Evolutionary conservation across 352 stramenopile genomes (phyloP).

Genomic region (Elongisporangium prolatum): DNA sequence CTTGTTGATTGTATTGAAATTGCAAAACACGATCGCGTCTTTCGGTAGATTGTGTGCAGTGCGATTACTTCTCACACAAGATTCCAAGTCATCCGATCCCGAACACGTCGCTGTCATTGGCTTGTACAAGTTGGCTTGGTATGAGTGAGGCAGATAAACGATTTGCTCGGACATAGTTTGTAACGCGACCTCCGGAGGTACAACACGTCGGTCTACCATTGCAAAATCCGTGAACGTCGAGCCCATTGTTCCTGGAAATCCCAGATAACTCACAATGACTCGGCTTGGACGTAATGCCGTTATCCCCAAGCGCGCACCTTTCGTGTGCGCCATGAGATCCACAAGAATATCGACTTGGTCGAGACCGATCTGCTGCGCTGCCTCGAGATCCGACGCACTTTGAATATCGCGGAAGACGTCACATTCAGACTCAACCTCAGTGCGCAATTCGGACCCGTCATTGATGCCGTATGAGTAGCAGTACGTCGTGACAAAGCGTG

Average conservation of each 20-base stretch:
- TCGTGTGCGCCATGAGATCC: slow-evolving; percentile 91
- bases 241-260: slow-evolving; percentile 89
- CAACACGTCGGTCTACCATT: slow-evolving; percentile 64
- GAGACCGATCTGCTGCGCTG: slow-evolving; percentile 40
- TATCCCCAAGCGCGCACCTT: slow-evolving; percentile 66
- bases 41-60: slow-evolving; percentile 20
- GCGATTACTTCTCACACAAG: slow-evolving; percentile 7
- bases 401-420: slow-evolving; percentile 65
- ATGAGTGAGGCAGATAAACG: slow-evolving; percentile 87
- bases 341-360: slow-evolving; percentile 82
- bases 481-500: slow-evolving; percentile 30
- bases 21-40: slow-evolving; percentile 70
- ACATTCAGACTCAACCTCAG: slow-evolving; percentile 42
- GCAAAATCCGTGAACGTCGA: slow-evolving; percentile 68
- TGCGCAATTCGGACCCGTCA: slow-evolving; percentile 60
- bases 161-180: slow-evolving; percentile 71
- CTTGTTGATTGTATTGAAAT: slow-evolving; percentile 95
- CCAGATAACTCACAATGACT: slow-evolving; percentile 88
- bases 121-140: slow-evolving; percentile 89
- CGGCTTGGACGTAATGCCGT: slow-evolving; percentile 45
- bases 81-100: neutral
- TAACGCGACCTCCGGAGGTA: slow-evolving; percentile 45
- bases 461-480: slow-evolving; percentile 85
- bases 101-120: slow-evolving; percentile 24
- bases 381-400: slow-evolving; percentile 38